Evolutionary conservation across 805 yeast species (phyloP), one percentile per base, ranked within the genome.

Genomic region (Candida awuae): DNA sequence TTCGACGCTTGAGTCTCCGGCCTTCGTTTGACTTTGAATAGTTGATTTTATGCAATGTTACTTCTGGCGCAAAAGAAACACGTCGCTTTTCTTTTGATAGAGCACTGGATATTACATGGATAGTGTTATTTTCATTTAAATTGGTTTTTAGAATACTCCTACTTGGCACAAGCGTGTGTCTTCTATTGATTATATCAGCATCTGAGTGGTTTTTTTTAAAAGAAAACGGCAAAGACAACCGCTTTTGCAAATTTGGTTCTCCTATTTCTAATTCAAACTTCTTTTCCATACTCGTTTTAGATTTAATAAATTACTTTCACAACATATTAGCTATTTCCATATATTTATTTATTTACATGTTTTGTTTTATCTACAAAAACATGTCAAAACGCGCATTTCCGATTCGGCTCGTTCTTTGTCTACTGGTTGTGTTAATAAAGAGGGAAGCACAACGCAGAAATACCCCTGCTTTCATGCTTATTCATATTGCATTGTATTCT

Each of bases 11-110:
- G 29, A 25, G 36, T 12, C 29, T 43, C 14, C 39, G 37, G n/a
- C 41, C 34, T 7, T 42, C 45, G 20, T 30, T 34, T 2, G 44
- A 33, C 8, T 25, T 32, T 6, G 35, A 29, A 30, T 29, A 35
- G 22, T 43, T 44, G 17, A 45, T 47, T 32, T 76, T 73, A 50
- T 78, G 84, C 29, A 79, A 63, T 3, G 82, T 77, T 0, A 78
- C 84, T 48, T 77, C 84, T 1, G 83, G 83, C 1, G 88, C 88
- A 65, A 83, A 83, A 4, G 86, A 77, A 5, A 83, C 90, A 19
- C 90, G 59, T 41, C 90, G 59, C 27, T 60, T 58, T 26, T 56
- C 46, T 8, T 21, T 28, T 18, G 42, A 3, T 40, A 43, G 35
- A 42, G 45, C 42, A 37, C 54, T 45, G 27, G 62, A 65, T 50